phyloP scores from a whole-genome alignment of 345 rosid genomes.

The Dovyalis caffra region DNA sequence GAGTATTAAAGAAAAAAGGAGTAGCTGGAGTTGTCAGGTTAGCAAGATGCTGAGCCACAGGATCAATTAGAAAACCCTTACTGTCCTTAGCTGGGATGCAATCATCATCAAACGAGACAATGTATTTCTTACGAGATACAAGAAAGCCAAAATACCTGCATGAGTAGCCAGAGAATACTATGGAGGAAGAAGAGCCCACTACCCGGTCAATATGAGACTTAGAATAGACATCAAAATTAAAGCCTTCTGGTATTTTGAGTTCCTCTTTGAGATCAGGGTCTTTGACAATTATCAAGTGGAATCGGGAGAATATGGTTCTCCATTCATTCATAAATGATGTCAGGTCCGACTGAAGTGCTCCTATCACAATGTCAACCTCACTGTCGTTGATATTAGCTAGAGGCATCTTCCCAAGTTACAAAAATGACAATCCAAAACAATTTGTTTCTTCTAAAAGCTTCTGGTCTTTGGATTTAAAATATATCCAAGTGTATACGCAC shows the following conservation, averaged over 20 bases:
- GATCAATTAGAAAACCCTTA: conserved; percentile 64
- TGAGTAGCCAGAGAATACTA: conserved; percentile 76
- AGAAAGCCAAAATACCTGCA: conserved; percentile 93
- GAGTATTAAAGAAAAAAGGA: conserved; percentile 94
- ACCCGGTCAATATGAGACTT: conserved; percentile 64
- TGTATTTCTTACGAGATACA: conserved; percentile 71
- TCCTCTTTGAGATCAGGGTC: conserved; percentile 92
- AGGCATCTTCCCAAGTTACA: conserved; percentile 47
- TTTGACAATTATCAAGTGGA: conserved; percentile 83
- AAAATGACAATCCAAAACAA: conserved; percentile 7
- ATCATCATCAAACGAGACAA: conserved; percentile 81
- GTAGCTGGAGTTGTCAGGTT: conserved; percentile 83
- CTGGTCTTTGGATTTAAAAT: conserved; percentile 1
- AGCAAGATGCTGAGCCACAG: conserved; percentile 66
- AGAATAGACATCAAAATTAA: conserved; percentile 59
- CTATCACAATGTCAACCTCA: conserved; percentile 90
- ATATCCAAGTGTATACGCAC: neutral
- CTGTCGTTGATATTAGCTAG: conserved; percentile 45
- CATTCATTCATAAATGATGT: conserved; percentile 70
- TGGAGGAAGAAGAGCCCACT: conserved; percentile 55
- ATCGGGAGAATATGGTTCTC: conserved; percentile 63
- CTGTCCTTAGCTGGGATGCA: conserved; percentile 79
- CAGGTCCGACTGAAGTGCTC: conserved; percentile 75
- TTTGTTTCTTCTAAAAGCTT: conserved; percentile 15
- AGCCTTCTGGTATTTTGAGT: conserved; percentile 81